Base-by-base conservation (phyloP, 495 filamentous ascomycete species). In the Penicillium subrubescens region DNA sequence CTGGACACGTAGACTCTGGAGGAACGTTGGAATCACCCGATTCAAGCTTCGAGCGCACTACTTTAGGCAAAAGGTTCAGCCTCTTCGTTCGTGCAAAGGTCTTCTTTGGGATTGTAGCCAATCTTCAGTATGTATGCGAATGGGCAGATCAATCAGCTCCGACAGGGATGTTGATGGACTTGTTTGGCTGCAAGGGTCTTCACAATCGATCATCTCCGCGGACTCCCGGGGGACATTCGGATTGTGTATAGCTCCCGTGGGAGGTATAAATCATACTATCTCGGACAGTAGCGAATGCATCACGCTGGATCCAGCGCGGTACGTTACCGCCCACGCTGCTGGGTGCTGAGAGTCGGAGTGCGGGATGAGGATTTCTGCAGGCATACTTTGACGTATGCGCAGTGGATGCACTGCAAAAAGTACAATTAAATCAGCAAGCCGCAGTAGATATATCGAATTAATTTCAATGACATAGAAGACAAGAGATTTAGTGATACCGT, bases 221-320 rank as follows among this genome's bases (percentile, higher is more conserved):
- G 43, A 46, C 43, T 46, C 43, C 15, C 25, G 25, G 25, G 43
- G 43, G 21, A 46, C 15, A 46, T 46, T n/a, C 1, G 21, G 43
- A 46, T 46, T 46, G 43, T 11, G 43, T 8, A 46, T 46, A 46
- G 21, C 43, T 46, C 43, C 43, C 21, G 43, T 46, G 43, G 43
- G 43, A 46, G 43, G 43, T 46, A 46, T 46, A 46, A 46, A 14
- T 23, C 43, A 11, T 46, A 46, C 15, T 46, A 46, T 46, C 43
- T 46, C 43, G 43, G 43, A 46, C 43, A 46, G 43, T 46, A 46
- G 43, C 21, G 43, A 46, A n/a, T 46, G 43, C 43, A 46, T 46
- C 43, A 46, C 43, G 43, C 43, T n/a, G n/a, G n/a, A n/a, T 46
- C 43, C 43, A 46, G n/a, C 43, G 43, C 43, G 43, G 43, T 46